Percentiles rank a stretch among this genome's conserved stretches.
phyloP scores from a whole-genome alignment of 2,329 filamentous ascomycete species.

The Alternaria novae-zelandiae region DNA sequence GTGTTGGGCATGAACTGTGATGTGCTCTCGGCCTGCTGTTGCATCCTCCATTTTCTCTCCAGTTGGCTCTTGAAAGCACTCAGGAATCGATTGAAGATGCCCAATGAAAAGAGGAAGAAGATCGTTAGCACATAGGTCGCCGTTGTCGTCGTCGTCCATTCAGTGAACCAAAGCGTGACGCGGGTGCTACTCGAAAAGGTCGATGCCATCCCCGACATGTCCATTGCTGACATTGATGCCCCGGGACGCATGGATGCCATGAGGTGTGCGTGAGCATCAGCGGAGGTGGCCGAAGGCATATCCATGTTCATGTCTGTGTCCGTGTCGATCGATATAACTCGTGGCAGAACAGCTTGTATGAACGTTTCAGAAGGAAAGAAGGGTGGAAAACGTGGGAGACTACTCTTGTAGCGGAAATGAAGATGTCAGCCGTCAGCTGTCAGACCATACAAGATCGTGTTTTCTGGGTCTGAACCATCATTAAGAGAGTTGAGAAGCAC shows the following conservation, averaged over 20 bases:
- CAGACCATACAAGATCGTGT: background rate
- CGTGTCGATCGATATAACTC: background rate
- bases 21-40: background rate
- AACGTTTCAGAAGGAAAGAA: background rate
- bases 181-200: constrained; percentile 35
- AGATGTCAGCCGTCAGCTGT: background rate
- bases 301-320: constrained; percentile 5
- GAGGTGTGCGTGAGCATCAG: background rate
- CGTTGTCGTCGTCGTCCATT: constrained; percentile 37
- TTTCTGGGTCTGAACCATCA: background rate
- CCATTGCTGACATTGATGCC: constrained; percentile 12
- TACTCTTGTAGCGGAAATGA: background rate
- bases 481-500: background rate
- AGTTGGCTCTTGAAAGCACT: constrained; percentile 35
- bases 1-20: background rate
- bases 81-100: constrained; percentile 40
- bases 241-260: background rate
- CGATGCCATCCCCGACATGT: constrained; percentile 29
- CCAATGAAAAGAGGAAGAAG: constrained; percentile 35
- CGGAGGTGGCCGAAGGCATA: constrained; percentile 4
- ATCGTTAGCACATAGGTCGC: constrained; percentile 32
- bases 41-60: constrained; percentile 25
- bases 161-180: constrained; percentile 38
- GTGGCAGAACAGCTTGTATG: background rate
- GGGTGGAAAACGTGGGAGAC: background rate